phyloP scores from a whole-genome alignment of 2,329 filamentous ascomycete genomes.

The Diaporthe velutina region DNA sequence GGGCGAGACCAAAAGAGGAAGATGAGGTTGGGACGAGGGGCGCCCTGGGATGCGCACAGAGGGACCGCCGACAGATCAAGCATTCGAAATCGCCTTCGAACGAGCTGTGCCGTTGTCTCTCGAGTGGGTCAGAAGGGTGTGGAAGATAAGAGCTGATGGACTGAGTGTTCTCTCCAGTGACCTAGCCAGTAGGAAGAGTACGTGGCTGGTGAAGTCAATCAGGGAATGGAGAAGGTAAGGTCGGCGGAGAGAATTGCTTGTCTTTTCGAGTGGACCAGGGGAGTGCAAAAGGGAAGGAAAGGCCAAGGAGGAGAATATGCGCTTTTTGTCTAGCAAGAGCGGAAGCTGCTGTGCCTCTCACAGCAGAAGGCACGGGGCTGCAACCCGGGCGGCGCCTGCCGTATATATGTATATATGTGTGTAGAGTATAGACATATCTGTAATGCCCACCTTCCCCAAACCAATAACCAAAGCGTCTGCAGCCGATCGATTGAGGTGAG shows the following conservation, averaged over 20 bases:
- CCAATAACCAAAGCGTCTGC: background rate
- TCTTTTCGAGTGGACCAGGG: background rate
- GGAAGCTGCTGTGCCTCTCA: slow-evolving; percentile 18
- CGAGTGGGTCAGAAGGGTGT: background rate
- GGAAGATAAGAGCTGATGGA: background rate
- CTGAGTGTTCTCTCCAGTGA: no score
- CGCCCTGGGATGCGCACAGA: background rate
- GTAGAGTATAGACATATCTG: slow-evolving; percentile 12
- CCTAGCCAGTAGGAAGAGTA: no score
- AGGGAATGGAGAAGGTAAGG: background rate
- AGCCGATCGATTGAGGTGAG: background rate
- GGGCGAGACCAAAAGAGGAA: background rate
- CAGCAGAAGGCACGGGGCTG: slow-evolving; percentile 10
- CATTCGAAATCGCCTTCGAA: no score
- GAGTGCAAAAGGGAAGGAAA: background rate
- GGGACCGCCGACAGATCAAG: no score
- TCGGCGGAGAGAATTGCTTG: background rate
- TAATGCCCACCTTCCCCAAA: background rate
- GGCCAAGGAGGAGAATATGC: background rate
- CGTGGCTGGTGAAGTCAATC: background rate
- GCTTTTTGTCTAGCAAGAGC: slow-evolving; percentile 13
- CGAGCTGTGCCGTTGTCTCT: background rate
- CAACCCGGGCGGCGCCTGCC: slow-evolving; percentile 21
- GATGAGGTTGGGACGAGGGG: no score
- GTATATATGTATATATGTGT: background rate